Percentiles rank a stretch among this genome's conserved stretches.
phyloP scores from a whole-genome alignment of 192 early-diverging fungal genomes.

The Anaeromyces robustus region DNA sequence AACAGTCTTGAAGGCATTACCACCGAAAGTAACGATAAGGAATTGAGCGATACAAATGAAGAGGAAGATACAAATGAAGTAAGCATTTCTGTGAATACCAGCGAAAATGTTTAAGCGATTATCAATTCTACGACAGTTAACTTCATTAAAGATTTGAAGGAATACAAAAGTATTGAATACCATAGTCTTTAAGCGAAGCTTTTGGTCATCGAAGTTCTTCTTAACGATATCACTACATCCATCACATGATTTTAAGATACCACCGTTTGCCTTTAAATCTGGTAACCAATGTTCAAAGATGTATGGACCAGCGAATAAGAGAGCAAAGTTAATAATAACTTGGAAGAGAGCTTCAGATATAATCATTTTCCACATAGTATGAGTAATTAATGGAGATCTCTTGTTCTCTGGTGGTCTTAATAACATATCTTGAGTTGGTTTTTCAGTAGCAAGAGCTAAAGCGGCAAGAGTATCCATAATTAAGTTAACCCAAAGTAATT shows the following conservation, averaged over 20 bases:
- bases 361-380: conserved; percentile 86
- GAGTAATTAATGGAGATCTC: conserved; percentile 64
- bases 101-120: conserved; percentile 77
- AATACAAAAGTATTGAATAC: neutral
- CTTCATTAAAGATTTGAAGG: neutral
- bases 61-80: conserved; percentile 66
- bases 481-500: conserved; percentile 96
- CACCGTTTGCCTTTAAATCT: no score
- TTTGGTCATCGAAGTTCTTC: neutral
- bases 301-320: conserved; percentile 47
- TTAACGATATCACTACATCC: neutral
- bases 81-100: conserved; percentile 55
- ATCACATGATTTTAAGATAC: no score
- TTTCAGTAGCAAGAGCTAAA: conserved; percentile 91
- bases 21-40: conserved; percentile 82
- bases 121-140: conserved; percentile 52
- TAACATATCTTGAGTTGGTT: conserved; percentile 69
- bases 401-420: conserved; percentile 58
- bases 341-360: conserved; percentile 82
- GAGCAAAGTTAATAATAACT: conserved; percentile 36
- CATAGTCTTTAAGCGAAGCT: neutral
- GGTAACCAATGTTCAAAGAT: conserved; percentile 21
- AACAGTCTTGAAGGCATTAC: conserved; percentile 62
- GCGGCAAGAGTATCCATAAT: conserved; percentile 99
- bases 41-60: conserved; percentile 61